Percentiles rank a stretch among this genome's conserved stretches.
These are phyloP conservation scores for Debaryomyces subglobosus DNA, from an alignment of 1,139 yeast species.

Conservation along the genomic window DNA sequence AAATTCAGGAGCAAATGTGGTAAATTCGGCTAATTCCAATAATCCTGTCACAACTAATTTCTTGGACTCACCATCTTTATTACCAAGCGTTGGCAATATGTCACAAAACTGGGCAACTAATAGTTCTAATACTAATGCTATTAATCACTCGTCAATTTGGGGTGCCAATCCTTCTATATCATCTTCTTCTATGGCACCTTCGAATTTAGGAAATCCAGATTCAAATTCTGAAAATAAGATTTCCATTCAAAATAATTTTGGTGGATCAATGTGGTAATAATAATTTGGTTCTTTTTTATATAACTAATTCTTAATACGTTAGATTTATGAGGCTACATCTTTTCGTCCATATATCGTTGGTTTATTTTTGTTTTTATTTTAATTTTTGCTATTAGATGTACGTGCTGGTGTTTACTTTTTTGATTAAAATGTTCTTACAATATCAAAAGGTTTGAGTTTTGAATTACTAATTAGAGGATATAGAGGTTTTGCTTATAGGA, in stretches of 20 bases:
- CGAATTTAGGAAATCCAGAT: not conserved
- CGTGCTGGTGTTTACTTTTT: not conserved
- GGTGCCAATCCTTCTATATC: constrained; percentile 12
- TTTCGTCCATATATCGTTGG: not conserved
- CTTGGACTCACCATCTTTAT: constrained; percentile 22
- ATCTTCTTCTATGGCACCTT: not conserved
- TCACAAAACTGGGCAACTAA: constrained; percentile 11
- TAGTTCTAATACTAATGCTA: constrained; percentile 11
- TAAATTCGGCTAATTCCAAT: constrained; percentile 11
- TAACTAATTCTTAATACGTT: not conserved
- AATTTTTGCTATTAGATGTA: not conserved
- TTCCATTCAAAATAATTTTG: constrained; percentile 7
- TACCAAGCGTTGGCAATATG: constrained; percentile 12
- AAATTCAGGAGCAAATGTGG: constrained; percentile 14
- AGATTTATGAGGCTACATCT: not conserved
- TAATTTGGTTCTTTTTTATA: not conserved
- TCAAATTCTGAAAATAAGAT: constrained; percentile 6
- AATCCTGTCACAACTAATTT: constrained; percentile 18
- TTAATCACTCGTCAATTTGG: constrained; percentile 18
- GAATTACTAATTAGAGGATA: not conserved
- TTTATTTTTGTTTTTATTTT: not conserved
- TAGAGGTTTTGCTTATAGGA: constrained; percentile 2
- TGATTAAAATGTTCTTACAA: not conserved
- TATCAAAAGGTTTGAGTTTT: not conserved
- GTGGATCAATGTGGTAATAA: constrained; percentile 3